phyloP scores from a whole-genome alignment of 345 rosid genomes.

The Gossypium raimondii region DNA sequence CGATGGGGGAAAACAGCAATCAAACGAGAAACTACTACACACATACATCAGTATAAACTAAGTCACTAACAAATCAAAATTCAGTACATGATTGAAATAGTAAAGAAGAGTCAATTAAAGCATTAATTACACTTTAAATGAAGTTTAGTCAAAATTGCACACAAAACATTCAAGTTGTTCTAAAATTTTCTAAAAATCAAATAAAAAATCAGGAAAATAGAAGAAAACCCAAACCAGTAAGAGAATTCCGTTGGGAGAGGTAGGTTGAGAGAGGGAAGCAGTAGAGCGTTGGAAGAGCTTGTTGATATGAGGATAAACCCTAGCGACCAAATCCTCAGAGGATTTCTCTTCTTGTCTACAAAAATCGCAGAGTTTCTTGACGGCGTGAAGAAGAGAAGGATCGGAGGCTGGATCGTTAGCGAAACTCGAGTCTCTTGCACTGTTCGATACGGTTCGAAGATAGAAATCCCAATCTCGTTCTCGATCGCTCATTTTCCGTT shows the following conservation, averaged over 20 bases:
- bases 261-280: conserved; percentile 65
- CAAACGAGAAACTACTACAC: not conserved
- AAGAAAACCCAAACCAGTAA: conserved; percentile 42
- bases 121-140: not conserved
- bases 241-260: conserved; percentile 63
- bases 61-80: not conserved
- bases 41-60: not conserved
- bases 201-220: not conserved
- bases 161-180: not conserved
- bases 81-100: not conserved
- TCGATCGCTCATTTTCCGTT: conserved; percentile 1
- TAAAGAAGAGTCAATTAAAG: not conserved
- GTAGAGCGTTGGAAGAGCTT: conserved; percentile 82
- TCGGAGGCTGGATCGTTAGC: conserved; percentile 78
- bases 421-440: conserved; percentile 65
- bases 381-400: conserved; percentile 70
- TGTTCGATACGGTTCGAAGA: conserved; percentile 58
- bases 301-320: conserved; percentile 71
- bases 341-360: conserved; percentile 57
- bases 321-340: conserved; percentile 77
- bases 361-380: conserved; percentile 62
- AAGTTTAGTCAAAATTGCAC: not conserved
- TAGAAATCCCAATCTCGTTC: conserved; percentile 64
- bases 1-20: not conserved
- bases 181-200: not conserved